Conservation (phyloP, 495 filamentous ascomycete species). For the Daldinia loculata region DNA sequence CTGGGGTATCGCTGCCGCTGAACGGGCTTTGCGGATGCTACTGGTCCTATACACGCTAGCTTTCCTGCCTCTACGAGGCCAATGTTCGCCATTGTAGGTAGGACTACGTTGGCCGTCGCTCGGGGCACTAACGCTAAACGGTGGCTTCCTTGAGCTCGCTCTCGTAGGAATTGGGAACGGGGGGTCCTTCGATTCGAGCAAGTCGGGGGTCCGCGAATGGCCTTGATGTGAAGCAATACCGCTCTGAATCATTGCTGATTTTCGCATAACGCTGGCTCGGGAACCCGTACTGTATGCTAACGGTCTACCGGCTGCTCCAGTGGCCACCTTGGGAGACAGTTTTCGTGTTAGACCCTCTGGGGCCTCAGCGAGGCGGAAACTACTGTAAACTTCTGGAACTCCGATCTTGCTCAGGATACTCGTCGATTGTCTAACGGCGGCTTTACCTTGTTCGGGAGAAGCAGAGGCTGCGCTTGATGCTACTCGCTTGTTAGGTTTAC, state of each 20-base stretch:
- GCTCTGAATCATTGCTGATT: constrained; percentile 77
- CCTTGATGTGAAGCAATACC: constrained; percentile 75
- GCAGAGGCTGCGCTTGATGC: constrained; percentile 36
- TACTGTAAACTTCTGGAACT: constrained; percentile 42
- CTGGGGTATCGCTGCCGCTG: constrained; percentile 74
- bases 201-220: constrained; percentile 78
- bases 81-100: constrained; percentile 58
- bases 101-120: constrained; percentile 84
- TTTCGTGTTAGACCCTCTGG: constrained; percentile 46
- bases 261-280: constrained; percentile 59
- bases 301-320: constrained; percentile 42
- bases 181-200: constrained; percentile 69
- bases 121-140: constrained; percentile 68
- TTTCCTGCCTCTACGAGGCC: constrained; percentile 53
- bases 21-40: constrained; percentile 83
- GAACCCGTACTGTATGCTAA: constrained; percentile 45
- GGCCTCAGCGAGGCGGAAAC: constrained; percentile 45
- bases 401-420: constrained; percentile 41
- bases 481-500: constrained; percentile 48
- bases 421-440: constrained; percentile 32
- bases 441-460: constrained; percentile 49
- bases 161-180: constrained; percentile 92
- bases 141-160: constrained; percentile 82
- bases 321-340: constrained; percentile 45
- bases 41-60: constrained; percentile 56